Evolutionary conservation across 495 filamentous ascomycete genomes (phyloP), one percentile per base, ranked within the genome.

Genomic region (Neurospora pannonica): DNA sequence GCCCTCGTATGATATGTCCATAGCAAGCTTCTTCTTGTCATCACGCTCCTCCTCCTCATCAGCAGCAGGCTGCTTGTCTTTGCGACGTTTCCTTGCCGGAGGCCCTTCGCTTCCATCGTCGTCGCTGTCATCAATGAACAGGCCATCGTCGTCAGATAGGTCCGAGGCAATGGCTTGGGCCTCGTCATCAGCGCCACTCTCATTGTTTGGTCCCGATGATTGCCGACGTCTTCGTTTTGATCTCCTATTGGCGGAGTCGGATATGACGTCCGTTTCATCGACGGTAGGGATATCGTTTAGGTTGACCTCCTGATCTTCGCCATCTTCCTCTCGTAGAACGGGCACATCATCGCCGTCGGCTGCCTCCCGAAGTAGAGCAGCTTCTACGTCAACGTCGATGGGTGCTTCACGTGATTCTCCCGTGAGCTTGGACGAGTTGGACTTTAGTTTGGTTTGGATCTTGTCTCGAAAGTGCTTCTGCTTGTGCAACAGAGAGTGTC

Each of bases 1-100:
- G 39, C 96, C 95, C 77, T 98, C 94, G 81, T 98, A 98, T 31
- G 91, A 90, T 36, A 94, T 97, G 72, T 89, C 88, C 81, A 97
- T 87, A 3, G 86, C 87, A 76, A 97, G 81, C 82, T 97, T 97
- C 86, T 98, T 98, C 82, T 94, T 93, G 78, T 97, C 93, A 72
- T 97, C 93, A 7, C 73, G 73, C n/a, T 78, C 82, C 28, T 82
- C 85, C 31, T 72, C 78, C 62, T 78, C 78, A 7, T 78, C 78
- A 7, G 67, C 74, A 11, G 74, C 78, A 48, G 79, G 79, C 24
- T 73, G 77, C 19, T 79, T 81, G 13, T 80, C 83, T 77, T 80
- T 88, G 73, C 79, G 84, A 43, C 88, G 85, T 76, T 90, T 90
- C 9, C 79, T 54, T 39, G 81, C 83, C 69, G 84, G 86, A 21